These are phyloP conservation scores for Solanum pinnatisectum DNA, from an alignment of 257 asterid species.

Conservation along the genomic window DNA sequence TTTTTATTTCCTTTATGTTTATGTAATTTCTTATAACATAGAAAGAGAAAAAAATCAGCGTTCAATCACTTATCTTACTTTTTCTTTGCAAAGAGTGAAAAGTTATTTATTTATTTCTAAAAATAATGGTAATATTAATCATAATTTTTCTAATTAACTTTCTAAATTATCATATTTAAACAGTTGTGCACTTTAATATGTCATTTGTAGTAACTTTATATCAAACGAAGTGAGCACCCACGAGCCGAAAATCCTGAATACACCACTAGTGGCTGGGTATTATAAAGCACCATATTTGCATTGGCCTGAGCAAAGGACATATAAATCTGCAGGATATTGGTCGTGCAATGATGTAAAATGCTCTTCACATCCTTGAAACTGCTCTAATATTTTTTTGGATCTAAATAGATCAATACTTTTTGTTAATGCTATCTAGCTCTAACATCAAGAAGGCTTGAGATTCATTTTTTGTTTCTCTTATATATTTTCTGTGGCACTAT, in stretches of 20 bases:
- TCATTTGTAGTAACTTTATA: not conserved
- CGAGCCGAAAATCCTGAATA: not conserved
- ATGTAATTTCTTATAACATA: not conserved
- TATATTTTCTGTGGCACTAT: not conserved
- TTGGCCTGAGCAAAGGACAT: not conserved
- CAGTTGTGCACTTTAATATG: not conserved
- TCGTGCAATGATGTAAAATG: not conserved
- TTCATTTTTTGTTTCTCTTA: not conserved
- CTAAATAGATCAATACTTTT: not conserved
- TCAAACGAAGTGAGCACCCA: not conserved
- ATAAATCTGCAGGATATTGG: not conserved
- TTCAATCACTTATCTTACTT: not conserved
- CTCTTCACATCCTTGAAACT: not conserved
- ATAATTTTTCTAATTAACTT: not conserved
- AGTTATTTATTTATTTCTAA: not conserved
- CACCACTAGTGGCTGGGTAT: not conserved
- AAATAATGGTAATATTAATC: not conserved
- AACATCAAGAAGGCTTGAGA: not conserved
- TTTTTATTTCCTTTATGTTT: not conserved
- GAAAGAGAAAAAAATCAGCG: not conserved
- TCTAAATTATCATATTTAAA: not conserved
- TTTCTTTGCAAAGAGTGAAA: not conserved
- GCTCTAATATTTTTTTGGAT: not conserved
- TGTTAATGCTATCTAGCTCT: not conserved
- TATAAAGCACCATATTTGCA: not conserved